These are phyloP conservation scores for Astrothelium subdiscretum DNA, from an alignment of 495 filamentous ascomycete species.

Conservation along the genomic window DNA sequence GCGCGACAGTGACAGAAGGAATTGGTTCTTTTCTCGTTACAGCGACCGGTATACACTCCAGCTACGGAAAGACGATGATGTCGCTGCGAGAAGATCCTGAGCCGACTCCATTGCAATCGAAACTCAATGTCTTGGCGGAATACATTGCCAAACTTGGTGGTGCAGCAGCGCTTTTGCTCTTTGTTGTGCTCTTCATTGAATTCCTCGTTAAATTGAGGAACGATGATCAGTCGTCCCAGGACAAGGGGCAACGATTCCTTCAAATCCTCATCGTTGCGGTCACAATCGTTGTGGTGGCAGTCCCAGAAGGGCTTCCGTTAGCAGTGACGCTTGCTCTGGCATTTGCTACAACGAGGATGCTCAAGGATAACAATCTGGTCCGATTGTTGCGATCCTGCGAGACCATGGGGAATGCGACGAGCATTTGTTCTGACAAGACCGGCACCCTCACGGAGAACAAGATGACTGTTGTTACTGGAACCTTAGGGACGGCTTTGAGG, in stretches of 20 bases:
- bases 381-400: conserved; percentile 86
- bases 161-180: conserved; percentile 71
- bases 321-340: conserved; percentile 89
- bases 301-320: conserved; percentile 85
- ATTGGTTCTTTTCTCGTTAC: conserved; percentile 81
- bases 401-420: conserved; percentile 97
- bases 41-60: conserved; percentile 75
- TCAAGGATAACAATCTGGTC: conserved; percentile 91
- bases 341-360: conserved; percentile 89
- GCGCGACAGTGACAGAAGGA: conserved; percentile 84
- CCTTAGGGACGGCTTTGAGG: conserved; percentile 42
- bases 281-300: conserved; percentile 89
- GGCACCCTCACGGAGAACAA: conserved; percentile 76
- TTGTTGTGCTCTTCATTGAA: conserved; percentile 86
- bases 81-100: conserved; percentile 80
- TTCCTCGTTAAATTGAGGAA: conserved; percentile 60
- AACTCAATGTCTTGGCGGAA: conserved; percentile 81
- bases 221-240: conserved; percentile 42
- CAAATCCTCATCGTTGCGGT: conserved; percentile 91
- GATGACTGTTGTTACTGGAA: conserved; percentile 58
- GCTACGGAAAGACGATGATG: conserved; percentile 90
- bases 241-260: conserved; percentile 81
- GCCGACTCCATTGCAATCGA: conserved; percentile 87
- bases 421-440: conserved; percentile 94
- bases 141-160: conserved; percentile 90